Evolutionary conservation across 495 filamentous ascomycete species (phyloP).

Genomic region (Penicillium odoratum): DNA sequence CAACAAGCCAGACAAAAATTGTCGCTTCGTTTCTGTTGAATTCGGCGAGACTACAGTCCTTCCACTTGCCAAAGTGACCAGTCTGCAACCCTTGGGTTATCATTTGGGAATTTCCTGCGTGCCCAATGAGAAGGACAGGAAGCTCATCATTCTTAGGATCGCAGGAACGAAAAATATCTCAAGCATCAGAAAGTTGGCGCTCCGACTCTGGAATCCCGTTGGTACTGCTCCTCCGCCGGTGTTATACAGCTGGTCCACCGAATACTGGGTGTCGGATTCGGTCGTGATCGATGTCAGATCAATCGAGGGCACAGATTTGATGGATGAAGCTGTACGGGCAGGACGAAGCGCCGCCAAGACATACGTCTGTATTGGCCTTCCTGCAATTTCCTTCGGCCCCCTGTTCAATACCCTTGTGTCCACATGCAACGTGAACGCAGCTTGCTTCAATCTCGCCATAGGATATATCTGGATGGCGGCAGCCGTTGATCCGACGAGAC

Average conservation of each 20-base stretch:
- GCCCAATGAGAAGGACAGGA: slow-evolving; percentile 3
- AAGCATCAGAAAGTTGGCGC: neutral
- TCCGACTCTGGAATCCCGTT: slow-evolving; percentile 5
- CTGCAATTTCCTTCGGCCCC: slow-evolving; percentile 5
- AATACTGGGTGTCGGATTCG: slow-evolving; percentile 11
- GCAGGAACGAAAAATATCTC: neutral
- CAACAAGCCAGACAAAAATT: slow-evolving; percentile 11
- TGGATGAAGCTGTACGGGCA: neutral
- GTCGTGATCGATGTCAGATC: slow-evolving; percentile 9
- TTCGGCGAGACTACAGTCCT: neutral
- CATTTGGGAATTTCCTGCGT: neutral
- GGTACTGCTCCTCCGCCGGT: neutral
- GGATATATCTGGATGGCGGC: slow-evolving; percentile 12
- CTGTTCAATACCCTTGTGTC: slow-evolving; percentile 14
- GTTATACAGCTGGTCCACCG: slow-evolving; percentile 7
- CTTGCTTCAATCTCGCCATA: slow-evolving; percentile 7
- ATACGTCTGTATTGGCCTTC: slow-evolving; percentile 10
- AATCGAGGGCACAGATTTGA: slow-evolving; percentile 4
- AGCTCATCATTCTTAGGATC: slow-evolving; percentile 5
- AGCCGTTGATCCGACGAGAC: slow-evolving; percentile 3
- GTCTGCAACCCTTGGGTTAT: slow-evolving; percentile 5
- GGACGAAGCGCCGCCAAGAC: neutral
- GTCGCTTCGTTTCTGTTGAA: slow-evolving; percentile 6
- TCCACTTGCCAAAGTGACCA: slow-evolving; percentile 2
- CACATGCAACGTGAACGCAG: slow-evolving; percentile 5